Percentiles rank a stretch among this genome's conserved stretches.
Evolutionary conservation across 257 asterid species (phyloP).

Genomic region (Nicotiana benthamiana): DNA sequence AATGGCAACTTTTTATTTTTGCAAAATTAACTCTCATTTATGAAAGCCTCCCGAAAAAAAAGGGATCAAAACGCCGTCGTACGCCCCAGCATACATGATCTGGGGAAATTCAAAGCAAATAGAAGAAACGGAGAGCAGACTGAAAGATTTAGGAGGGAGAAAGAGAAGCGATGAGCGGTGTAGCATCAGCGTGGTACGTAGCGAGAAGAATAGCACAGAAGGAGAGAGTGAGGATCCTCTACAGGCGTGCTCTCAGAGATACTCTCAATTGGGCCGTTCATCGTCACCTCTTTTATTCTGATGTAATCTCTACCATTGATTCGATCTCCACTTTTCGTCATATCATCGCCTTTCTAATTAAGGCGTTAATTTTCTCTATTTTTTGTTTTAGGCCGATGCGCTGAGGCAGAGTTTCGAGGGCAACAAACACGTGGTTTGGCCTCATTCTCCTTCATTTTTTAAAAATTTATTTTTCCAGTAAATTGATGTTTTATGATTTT

Average conservation of each 20-base stretch:
- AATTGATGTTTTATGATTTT: background rate
- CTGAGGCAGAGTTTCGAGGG: slow-evolving; percentile 76
- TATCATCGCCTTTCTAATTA: too few species aligned
- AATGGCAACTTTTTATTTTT: too few species aligned
- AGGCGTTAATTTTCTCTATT: too few species aligned
- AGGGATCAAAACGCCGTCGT: background rate
- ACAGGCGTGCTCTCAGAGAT: slow-evolving; percentile 35
- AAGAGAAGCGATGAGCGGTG: slow-evolving; percentile 37
- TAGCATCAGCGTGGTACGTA: slow-evolving; percentile 53
- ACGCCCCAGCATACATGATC: background rate
- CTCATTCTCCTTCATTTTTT: background rate
- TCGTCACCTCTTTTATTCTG: slow-evolving; percentile 90
- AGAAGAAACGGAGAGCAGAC: slow-evolving; percentile 10
- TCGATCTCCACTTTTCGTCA: too few species aligned
- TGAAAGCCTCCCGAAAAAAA: too few species aligned
- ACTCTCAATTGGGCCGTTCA: slow-evolving; percentile 40
- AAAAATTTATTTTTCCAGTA: background rate
- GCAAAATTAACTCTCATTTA: too few species aligned
- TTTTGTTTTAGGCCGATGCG: slow-evolving; percentile 55
- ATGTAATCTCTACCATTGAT: slow-evolving; percentile 30
- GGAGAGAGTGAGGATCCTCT: slow-evolving; percentile 92
- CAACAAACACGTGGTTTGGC: slow-evolving; percentile 51
- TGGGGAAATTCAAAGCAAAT: background rate
- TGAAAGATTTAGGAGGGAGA: background rate
- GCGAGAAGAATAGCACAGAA: slow-evolving; percentile 90